phyloP scores from a whole-genome alignment of 768 basidiomycete species.

The Auriscalpium microsporum region DNA sequence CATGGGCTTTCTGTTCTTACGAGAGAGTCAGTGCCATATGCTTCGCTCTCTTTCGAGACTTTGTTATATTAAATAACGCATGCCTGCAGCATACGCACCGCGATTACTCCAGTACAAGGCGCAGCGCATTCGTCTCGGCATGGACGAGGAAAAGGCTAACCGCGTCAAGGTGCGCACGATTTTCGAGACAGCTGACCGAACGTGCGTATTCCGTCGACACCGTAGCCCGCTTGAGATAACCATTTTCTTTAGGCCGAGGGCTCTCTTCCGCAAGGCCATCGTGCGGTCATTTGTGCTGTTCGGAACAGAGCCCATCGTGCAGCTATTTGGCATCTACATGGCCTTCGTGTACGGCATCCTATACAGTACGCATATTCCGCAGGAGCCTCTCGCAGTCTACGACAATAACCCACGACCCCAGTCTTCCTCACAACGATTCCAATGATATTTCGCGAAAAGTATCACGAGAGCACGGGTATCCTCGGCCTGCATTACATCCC shows the following conservation, averaged over 20 bases:
- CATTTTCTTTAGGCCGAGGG: conserved; percentile 34
- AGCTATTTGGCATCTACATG: conserved; percentile 59
- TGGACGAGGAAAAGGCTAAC: conserved; percentile 40
- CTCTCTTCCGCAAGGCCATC: conserved; percentile 44
- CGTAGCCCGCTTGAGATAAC: too few species aligned
- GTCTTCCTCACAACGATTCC: conserved; percentile 65
- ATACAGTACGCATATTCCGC: conserved; percentile 4
- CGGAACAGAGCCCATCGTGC: conserved; percentile 52
- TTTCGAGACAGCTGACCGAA: conserved; percentile 34
- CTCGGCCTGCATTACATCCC: conserved; percentile 65
- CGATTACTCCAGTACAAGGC: conserved; percentile 44
- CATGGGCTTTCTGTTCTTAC: conserved; percentile 45
- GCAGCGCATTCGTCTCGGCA: conserved; percentile 30
- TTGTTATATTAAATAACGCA: not conserved
- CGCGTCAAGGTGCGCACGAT: conserved; percentile 37
- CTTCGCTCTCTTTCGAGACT: not conserved
- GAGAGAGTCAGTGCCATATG: conserved; percentile 43
- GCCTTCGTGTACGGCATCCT: conserved; percentile 49
- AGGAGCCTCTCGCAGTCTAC: not conserved
- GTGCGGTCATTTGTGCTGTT: conserved; percentile 65
- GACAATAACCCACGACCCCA: conserved; percentile 18
- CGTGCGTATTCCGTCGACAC: conserved; percentile 24
- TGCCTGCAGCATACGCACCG: conserved; percentile 20
- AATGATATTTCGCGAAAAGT: conserved; percentile 44
- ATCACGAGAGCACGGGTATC: conserved; percentile 47